A percentile compares a stretch with the other conserved stretches of the same genome.
Conservation (phyloP, 805 yeast species). For the Schwanniomyces polymorphus region DNA sequence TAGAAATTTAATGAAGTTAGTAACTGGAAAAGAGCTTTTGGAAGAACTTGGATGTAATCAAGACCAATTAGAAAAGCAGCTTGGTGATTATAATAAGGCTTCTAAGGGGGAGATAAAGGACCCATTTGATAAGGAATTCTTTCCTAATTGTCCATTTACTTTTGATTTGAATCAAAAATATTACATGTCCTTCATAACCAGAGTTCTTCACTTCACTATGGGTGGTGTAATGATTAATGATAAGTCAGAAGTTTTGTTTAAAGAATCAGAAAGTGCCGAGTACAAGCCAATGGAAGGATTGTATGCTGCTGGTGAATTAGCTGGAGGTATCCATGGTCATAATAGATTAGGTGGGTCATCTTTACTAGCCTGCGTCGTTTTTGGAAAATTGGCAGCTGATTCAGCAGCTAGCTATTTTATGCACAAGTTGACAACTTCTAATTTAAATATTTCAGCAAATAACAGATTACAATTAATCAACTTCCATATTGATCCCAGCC, state of each 20-base stretch:
- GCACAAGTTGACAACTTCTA: slow-evolving; percentile 19
- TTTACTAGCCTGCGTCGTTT: slow-evolving; percentile 45
- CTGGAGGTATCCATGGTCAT: slow-evolving; percentile 49
- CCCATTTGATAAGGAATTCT: slow-evolving; percentile 47
- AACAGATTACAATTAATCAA: slow-evolving; percentile 42
- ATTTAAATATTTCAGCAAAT: slow-evolving; percentile 9
- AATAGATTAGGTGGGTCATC: slow-evolving; percentile 46
- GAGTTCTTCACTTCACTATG: slow-evolving; percentile 69
- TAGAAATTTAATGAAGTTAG: slow-evolving; percentile 52
- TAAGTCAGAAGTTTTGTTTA: slow-evolving; percentile 45
- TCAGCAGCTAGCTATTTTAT: slow-evolving; percentile 34
- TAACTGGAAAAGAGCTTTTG: slow-evolving; percentile 44
- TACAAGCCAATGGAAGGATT: slow-evolving; percentile 32
- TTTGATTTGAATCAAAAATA: slow-evolving; percentile 32
- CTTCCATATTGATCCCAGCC: slow-evolving; percentile 43
- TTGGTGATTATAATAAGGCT: slow-evolving; percentile 41
- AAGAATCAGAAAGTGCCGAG: slow-evolving; percentile 12
- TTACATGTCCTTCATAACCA: slow-evolving; percentile 53
- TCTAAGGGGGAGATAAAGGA: slow-evolving; percentile 44
- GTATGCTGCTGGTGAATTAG: slow-evolving; percentile 46
- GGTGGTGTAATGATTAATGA: slow-evolving; percentile 64
- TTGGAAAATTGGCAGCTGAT: slow-evolving; percentile 44
- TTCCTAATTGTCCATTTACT: slow-evolving; percentile 48
- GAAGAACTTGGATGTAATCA: slow-evolving; percentile 34
- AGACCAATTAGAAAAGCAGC: slow-evolving; percentile 26